Percentiles rank a stretch among this genome's conserved stretches.
Conservation (phyloP, 1,284 basidiomycete species). For the Puccinia coronata region DNA sequence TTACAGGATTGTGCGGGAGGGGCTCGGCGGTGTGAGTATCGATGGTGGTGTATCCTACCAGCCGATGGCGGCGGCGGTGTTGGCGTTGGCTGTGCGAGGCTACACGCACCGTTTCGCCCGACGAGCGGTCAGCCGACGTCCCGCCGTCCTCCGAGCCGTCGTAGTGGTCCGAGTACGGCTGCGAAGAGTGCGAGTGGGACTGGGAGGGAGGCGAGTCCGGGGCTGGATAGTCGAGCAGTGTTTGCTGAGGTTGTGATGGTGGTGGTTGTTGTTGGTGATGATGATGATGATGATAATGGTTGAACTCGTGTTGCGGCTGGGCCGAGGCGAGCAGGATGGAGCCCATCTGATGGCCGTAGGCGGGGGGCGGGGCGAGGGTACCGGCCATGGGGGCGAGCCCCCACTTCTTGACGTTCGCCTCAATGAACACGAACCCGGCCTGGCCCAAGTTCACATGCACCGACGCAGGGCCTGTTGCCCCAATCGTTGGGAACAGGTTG, state of each 20-base stretch:
- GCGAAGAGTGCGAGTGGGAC: neutral
- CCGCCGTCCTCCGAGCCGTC: neutral
- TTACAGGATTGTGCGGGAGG: conserved; percentile 37
- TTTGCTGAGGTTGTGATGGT: too few species aligned
- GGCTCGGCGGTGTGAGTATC: neutral
- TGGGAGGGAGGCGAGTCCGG: neutral
- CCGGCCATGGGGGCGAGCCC: conserved; percentile 91
- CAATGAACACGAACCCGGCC: conserved; percentile 94
- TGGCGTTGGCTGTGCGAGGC: neutral
- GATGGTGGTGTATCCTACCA: neutral
- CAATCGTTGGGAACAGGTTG: conserved; percentile 92
- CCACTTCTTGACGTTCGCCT: conserved; percentile 99
- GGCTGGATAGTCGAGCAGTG: too few species aligned
- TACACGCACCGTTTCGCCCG: conserved; percentile 9
- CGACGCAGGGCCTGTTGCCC: conserved; percentile 88
- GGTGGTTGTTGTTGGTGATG: neutral
- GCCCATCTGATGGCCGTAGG: conserved; percentile 89
- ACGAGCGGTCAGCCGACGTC: conserved; percentile 7
- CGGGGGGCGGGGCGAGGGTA: conserved; percentile 89
- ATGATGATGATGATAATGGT: neutral
- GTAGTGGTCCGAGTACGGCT: neutral
- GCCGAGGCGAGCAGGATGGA: conserved; percentile 73
- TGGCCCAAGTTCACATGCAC: conserved; percentile 94
- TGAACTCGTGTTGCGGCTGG: neutral
- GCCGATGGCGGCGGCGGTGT: neutral